These are phyloP conservation scores for Lepidium didymum DNA, from an alignment of 345 rosid genomes.

Conservation along the genomic window DNA sequence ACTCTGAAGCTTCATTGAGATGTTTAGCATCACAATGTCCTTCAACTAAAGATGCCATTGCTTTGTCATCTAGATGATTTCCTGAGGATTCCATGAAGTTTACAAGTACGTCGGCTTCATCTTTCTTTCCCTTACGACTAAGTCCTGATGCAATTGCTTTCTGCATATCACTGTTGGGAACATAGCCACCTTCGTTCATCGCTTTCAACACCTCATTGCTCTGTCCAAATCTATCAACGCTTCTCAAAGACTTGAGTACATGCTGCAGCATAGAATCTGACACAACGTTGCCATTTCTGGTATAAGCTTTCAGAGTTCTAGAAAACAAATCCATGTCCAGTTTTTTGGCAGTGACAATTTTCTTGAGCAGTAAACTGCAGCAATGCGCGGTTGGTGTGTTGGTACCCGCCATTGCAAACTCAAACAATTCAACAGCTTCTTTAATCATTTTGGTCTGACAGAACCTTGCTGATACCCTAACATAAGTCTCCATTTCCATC, in stretches of 20 bases:
- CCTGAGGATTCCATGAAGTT: conserved; percentile 46
- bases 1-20: conserved; percentile 59
- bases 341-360: conserved; percentile 49
- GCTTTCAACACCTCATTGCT: conserved; percentile 58
- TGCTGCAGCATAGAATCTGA: conserved; percentile 49
- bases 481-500: conserved; percentile 62
- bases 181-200: conserved; percentile 54
- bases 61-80: conserved; percentile 42
- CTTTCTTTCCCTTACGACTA: conserved; percentile 47
- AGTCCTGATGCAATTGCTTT: conserved; percentile 52
- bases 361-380: conserved; percentile 39
- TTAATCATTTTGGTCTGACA: conserved; percentile 27
- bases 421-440: conserved; percentile 16
- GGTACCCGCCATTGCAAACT: conserved; percentile 58
- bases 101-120: conserved; percentile 46
- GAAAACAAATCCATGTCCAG: conserved; percentile 57
- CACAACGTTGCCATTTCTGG: conserved; percentile 44
- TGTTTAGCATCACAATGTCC: conserved; percentile 64
- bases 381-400: conserved; percentile 48
- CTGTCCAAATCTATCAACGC: conserved; percentile 57
- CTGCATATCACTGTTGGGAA: conserved; percentile 37
- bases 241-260: conserved; percentile 58
- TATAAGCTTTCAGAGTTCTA: conserved; percentile 52
- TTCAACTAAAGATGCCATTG: conserved; percentile 56
- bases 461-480: conserved; percentile 34